A percentile compares a stretch with the other conserved stretches of the same genome.
phyloP scores from a whole-genome alignment of 2,329 filamentous ascomycete genomes.

The Aureobasidium lini region DNA sequence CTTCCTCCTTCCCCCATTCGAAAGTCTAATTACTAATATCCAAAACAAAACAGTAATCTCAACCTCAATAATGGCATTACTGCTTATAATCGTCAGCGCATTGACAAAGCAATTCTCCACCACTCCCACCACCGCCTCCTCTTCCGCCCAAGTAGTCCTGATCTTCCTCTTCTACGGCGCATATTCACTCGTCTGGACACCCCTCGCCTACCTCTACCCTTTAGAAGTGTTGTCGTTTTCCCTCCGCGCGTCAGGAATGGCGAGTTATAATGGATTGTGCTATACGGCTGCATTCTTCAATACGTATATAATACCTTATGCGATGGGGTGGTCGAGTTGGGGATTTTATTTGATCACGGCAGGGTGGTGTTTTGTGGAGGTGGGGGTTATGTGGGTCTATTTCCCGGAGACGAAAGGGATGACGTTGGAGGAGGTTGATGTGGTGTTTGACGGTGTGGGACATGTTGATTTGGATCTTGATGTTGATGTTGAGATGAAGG shows the following conservation, averaged over 20 bases:
- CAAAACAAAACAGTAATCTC: background rate
- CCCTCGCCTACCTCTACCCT: constrained; percentile 35
- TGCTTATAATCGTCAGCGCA: constrained; percentile 46
- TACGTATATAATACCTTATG: background rate
- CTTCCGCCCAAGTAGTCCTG: constrained; percentile 40
- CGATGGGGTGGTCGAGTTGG: background rate
- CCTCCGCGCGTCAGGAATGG: constrained; percentile 42
- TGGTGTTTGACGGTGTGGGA: background rate
- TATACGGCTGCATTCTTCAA: background rate
- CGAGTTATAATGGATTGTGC: constrained; percentile 23
- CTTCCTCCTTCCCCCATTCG: too few species aligned
- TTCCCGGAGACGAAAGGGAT: background rate
- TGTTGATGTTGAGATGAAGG: too few species aligned
- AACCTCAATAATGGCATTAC: constrained; percentile 24
- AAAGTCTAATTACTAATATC: too few species aligned
- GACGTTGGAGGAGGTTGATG: background rate
- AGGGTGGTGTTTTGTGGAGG: background rate
- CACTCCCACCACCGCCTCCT: constrained; percentile 17
- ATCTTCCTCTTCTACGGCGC: constrained; percentile 48
- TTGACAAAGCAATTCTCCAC: constrained; percentile 37
- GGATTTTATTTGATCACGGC: background rate
- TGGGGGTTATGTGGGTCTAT: background rate
- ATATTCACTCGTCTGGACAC: constrained; percentile 46
- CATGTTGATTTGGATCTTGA: too few species aligned
- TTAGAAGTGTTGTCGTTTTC: constrained; percentile 45